Conservation (phyloP, 257 asterid genomes). For the Gentiana macrophylla region DNA sequence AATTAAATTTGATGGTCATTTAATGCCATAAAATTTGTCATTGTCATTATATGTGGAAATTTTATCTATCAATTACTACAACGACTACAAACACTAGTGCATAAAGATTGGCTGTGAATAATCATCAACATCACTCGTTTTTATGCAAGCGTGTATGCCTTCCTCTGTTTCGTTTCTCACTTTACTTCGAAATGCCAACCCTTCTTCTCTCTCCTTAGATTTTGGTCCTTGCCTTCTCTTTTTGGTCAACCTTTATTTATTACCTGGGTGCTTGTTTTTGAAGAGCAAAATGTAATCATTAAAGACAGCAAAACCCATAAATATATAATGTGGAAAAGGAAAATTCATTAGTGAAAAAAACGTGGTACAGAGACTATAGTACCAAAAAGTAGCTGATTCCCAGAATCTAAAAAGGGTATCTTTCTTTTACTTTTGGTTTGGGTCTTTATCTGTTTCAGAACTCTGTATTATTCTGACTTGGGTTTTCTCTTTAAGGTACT, state of each 20-base stretch:
- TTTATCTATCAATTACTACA: too few species aligned
- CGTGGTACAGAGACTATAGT: slow-evolving; percentile 6
- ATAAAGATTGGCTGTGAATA: slow-evolving; percentile 13
- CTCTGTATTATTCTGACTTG: slow-evolving; percentile 17
- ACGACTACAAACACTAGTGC: too few species aligned
- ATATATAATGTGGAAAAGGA: neutral
- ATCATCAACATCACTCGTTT: slow-evolving; percentile 25
- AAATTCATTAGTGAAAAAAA: neutral
- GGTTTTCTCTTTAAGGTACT: slow-evolving; percentile 3
- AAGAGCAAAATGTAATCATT: slow-evolving; percentile 8
- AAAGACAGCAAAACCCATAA: slow-evolving; percentile 3
- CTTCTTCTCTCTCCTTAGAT: slow-evolving; percentile 2
- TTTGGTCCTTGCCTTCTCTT: neutral
- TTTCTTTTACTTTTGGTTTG: slow-evolving; percentile 9
- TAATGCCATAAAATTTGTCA: too few species aligned
- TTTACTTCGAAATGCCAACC: slow-evolving; percentile 9
- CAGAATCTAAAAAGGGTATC: slow-evolving; percentile 26
- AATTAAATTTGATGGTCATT: too few species aligned
- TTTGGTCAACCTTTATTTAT: neutral
- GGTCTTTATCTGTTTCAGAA: slow-evolving; percentile 21
- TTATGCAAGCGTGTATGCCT: slow-evolving; percentile 65
- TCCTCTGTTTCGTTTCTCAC: slow-evolving; percentile 32
- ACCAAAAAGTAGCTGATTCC: slow-evolving; percentile 18
- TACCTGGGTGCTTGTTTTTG: slow-evolving; percentile 1
- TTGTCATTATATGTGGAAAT: too few species aligned